Conservation (phyloP, 2,329 filamentous ascomycete genomes). For the Fusarium oxysporum region DNA sequence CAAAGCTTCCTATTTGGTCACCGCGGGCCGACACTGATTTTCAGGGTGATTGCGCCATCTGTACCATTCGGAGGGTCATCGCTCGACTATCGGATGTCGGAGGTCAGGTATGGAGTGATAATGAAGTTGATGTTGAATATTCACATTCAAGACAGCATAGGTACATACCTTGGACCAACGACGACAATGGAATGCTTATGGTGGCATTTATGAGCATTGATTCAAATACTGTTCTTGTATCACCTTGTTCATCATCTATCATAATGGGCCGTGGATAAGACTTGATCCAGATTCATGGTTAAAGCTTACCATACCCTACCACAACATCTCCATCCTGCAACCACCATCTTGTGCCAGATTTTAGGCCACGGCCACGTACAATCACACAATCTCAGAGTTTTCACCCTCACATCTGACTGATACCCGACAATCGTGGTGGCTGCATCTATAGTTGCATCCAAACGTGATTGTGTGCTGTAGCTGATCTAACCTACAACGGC, state of each 20-base stretch:
- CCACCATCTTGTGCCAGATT: constrained; percentile 3
- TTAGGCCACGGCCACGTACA: constrained; percentile 8
- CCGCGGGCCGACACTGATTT: constrained; percentile 10
- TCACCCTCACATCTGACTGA: constrained; percentile 2
- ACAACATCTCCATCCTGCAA: not conserved
- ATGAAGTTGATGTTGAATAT: not conserved
- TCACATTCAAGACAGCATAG: not conserved
- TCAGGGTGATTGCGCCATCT: constrained; percentile 12
- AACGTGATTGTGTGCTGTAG: constrained; percentile 1
- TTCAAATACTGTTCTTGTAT: not conserved
- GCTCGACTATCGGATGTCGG: constrained; percentile 8
- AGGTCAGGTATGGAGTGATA: not conserved
- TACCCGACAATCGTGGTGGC: constrained; percentile 9
- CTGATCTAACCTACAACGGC: constrained; percentile 12
- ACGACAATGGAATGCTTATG: not conserved
- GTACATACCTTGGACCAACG: not conserved
- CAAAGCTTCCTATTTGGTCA: constrained; percentile 32
- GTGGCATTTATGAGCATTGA: not conserved
- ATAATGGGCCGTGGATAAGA: not conserved
- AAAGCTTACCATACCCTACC: not conserved
- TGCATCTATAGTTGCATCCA: constrained; percentile 4
- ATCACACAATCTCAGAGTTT: not conserved
- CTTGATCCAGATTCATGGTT: not conserved
- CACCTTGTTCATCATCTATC: not conserved
- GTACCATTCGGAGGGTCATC: not conserved